Evolutionary conservation across 2,329 filamentous ascomycete genomes (phyloP).

Genomic region (Clathrospora elynae): DNA sequence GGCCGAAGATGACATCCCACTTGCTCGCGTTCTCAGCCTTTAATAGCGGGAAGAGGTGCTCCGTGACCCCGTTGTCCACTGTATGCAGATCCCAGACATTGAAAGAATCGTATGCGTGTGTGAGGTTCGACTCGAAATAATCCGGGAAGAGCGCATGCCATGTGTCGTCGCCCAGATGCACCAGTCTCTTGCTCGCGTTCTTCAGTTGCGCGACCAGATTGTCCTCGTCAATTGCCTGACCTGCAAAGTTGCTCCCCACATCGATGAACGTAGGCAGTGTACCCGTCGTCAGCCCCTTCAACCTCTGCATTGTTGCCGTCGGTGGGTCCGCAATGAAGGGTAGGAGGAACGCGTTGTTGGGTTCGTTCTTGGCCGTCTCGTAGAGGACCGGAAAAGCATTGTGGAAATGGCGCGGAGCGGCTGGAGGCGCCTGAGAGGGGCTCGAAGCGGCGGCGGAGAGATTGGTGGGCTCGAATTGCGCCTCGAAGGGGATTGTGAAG

Average conservation of each 20-base stretch:
- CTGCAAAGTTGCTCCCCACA: slow-evolving; percentile 91
- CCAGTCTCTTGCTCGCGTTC: slow-evolving; percentile 73
- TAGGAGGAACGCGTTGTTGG: slow-evolving; percentile 82
- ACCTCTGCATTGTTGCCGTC: slow-evolving; percentile 85
- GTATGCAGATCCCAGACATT: slow-evolving; percentile 98
- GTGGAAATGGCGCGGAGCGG: slow-evolving; percentile 70
- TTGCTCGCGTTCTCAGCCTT: slow-evolving; percentile 65
- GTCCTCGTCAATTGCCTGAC: slow-evolving; percentile 94
- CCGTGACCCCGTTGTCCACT: slow-evolving; percentile 90
- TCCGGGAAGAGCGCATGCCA: slow-evolving; percentile 92
- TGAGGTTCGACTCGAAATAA: slow-evolving; percentile 89
- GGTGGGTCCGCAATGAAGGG: slow-evolving; percentile 98
- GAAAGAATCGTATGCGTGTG: slow-evolving; percentile 91
- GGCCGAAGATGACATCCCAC: slow-evolving; percentile 95
- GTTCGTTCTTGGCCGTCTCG: slow-evolving; percentile 74
- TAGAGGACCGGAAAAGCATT: slow-evolving; percentile 87
- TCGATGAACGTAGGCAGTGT: slow-evolving; percentile 95
- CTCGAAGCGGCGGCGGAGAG: slow-evolving; percentile 21
- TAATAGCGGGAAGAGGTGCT: slow-evolving; percentile 86
- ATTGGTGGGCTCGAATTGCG: slow-evolving; percentile 54
- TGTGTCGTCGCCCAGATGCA: slow-evolving; percentile 96
- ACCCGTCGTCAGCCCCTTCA: slow-evolving; percentile 94
- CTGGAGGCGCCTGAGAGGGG: slow-evolving; percentile 15
- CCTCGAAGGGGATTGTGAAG: slow-evolving; percentile 81
- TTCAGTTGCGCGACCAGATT: slow-evolving; percentile 70